phyloP scores from a whole-genome alignment of 2,329 filamentous ascomycete genomes.

The Penicillium sp. region DNA sequence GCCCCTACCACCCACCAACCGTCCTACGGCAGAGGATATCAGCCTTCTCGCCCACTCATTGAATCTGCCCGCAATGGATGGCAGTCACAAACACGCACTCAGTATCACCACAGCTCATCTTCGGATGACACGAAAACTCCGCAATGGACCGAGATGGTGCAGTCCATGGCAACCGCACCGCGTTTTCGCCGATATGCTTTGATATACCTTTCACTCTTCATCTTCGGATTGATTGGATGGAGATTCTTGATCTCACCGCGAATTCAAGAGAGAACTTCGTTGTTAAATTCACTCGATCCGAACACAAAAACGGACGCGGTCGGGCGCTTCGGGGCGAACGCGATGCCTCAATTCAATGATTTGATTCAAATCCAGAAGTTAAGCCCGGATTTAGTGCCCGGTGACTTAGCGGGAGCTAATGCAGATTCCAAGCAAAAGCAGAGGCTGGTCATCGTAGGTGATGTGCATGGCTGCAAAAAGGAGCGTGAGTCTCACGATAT shows the following conservation, averaged over 20 bases:
- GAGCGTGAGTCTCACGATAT: conserved; percentile 54
- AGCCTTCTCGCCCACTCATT: conserved; percentile 36
- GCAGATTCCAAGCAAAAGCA: conserved; percentile 38
- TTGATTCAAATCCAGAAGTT: conserved; percentile 54
- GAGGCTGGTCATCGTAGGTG: conserved; percentile 79
- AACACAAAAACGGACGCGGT: conserved; percentile 27
- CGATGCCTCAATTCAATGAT: conserved; percentile 49
- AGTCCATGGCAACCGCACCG: conserved; percentile 40
- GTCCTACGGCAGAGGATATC: conserved; percentile 12
- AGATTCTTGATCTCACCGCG: conserved; percentile 31
- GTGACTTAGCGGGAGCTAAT: conserved; percentile 16
- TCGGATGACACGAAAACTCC: conserved; percentile 20
- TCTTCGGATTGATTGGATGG: conserved; percentile 38
- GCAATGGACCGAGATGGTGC: conserved; percentile 26
- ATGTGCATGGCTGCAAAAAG: conserved; percentile 84
- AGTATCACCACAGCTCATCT: conserved; percentile 20
- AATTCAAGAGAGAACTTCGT: conserved; percentile 32
- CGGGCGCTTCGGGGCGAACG: conserved; percentile 51
- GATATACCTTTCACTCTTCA: conserved; percentile 36
- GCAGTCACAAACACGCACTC: conserved; percentile 28
- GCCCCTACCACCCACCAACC: conserved; percentile 13
- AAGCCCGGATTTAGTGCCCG: conserved; percentile 50
- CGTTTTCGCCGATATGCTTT: conserved; percentile 43
- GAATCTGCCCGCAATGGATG: conserved; percentile 43
- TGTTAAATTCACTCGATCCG: conserved; percentile 36